Conservation (phyloP, 768 basidiomycete species). For the Arthromyces matolae region DNA sequence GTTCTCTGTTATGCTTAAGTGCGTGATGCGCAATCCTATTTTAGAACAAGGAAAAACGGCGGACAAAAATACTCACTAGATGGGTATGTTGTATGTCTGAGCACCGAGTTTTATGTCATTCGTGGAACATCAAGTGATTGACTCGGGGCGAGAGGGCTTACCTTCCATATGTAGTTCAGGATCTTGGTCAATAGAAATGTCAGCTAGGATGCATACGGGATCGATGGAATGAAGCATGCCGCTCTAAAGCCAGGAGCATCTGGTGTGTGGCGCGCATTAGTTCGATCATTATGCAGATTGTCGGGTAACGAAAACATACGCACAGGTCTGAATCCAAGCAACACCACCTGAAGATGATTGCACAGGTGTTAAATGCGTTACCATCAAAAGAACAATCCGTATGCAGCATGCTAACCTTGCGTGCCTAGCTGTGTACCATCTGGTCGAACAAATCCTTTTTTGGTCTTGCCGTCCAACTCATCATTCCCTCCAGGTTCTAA, state of each 20-base stretch:
- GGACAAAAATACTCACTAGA: constrained; percentile 39
- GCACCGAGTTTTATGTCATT: background rate
- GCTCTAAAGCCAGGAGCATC: constrained; percentile 51
- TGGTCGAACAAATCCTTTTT: constrained; percentile 48
- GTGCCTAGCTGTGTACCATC: constrained; percentile 59
- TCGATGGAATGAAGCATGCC: constrained; percentile 27
- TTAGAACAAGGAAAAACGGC: background rate
- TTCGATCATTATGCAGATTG: too few relatives aligned
- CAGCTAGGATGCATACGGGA: background rate
- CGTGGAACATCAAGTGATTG: background rate
- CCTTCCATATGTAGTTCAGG: constrained; percentile 66
- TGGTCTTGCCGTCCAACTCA: constrained; percentile 53
- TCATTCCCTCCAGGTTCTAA: constrained; percentile 52
- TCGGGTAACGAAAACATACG: constrained; percentile 17
- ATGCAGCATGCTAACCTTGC: constrained; percentile 39
- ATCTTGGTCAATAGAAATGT: constrained; percentile 28
- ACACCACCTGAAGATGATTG: constrained; percentile 41
- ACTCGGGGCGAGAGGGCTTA: constrained; percentile 15
- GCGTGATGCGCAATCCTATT: background rate
- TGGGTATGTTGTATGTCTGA: constrained; percentile 41
- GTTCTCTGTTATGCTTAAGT: constrained; percentile 62
- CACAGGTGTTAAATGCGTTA: background rate
- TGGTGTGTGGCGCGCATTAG: background rate
- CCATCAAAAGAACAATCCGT: background rate
- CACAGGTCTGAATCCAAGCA: constrained; percentile 59